Conservation (phyloP, 129 eudicot genomes). For the Gnaphalium uliginosum region DNA sequence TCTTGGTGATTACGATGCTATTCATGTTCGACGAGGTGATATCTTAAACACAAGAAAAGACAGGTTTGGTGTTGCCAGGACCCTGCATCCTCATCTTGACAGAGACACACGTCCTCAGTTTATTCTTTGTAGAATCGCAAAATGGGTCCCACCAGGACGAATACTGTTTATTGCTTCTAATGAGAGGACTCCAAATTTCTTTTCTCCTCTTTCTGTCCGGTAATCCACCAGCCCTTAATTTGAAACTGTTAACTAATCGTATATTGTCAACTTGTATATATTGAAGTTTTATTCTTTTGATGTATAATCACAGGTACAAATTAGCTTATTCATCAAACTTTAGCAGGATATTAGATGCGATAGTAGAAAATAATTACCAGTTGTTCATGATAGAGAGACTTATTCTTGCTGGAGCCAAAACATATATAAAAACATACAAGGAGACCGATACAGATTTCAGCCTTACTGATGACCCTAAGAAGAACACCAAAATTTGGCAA, state of each 20-base stretch:
- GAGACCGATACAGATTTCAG: constrained; percentile 71
- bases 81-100: constrained; percentile 84
- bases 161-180: constrained; percentile 86
- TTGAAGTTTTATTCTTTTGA: neutral
- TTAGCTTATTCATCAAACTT: constrained; percentile 88
- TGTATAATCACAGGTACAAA: constrained; percentile 60
- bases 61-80: constrained; percentile 74
- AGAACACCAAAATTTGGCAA: constrained; percentile 81
- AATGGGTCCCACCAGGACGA: constrained; percentile 85
- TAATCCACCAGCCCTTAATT: constrained; percentile 24
- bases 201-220: constrained; percentile 81
- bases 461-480: constrained; percentile 95
- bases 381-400: constrained; percentile 94
- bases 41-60: constrained; percentile 85
- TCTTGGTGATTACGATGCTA: constrained; percentile 93
- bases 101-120: constrained; percentile 88
- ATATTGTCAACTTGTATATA: too few species aligned
- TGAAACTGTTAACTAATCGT: neutral
- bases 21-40: constrained; percentile 98
- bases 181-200: constrained; percentile 83
- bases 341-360: constrained; percentile 66
- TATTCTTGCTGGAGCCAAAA: constrained; percentile 72
- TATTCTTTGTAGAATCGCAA: constrained; percentile 76
- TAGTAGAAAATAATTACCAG: constrained; percentile 86
- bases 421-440: constrained; percentile 70